Base-by-base conservation (phyloP, 2,329 filamentous ascomycete genomes). In the Sarocladium strictum region DNA sequence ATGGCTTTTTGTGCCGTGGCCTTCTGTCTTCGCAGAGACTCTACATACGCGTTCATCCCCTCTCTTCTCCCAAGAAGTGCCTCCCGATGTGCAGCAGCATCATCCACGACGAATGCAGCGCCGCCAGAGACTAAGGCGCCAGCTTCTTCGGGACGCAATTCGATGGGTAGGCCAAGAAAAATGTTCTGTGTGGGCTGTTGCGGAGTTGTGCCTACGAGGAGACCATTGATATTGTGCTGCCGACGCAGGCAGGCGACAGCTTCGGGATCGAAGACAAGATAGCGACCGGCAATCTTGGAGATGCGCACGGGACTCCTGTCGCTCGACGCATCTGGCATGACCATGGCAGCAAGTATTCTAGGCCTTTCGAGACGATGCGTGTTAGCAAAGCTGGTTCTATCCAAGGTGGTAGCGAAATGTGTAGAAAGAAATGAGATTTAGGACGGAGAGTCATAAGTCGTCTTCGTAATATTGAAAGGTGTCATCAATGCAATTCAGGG, bases 141-240 rank as follows among this genome's bases (percentile, higher is more conserved):
- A 3, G 87, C 92, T 74, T 99, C 94, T 72, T 97, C 94, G 1
- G 90, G 86, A 75, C 94, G 89, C 43, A 99, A 77, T 74, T 97
- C 88, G 24, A 97, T 74, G 2, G 94, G 94, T 51, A 97, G 74
- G 45, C 92, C 90, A 56, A 93, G 81, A 67, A 97, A 97, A 56
- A 96, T 81, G 72, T 96, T 97, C 72, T 99, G 94, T 62, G 95
- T 93, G 5, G 92, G 91, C 55, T 90, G 86, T 71, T 97, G 92
- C 2, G 94, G 93, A 27, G 96, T 84, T 7, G 89, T 92, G 55
- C 94, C 94, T 57, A 89, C 85, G 54, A 96, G 78, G 29, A 94
- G 87, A 59, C 91, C 91, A 65, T 88, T 92, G 63, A 96, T 90
- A 67, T 90, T 85, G 73, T 96, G 82, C 63, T 84, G 77, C 58